These are phyloP conservation scores for Neltuma alba DNA, from an alignment of 306 rosid species.

Conservation along the genomic window DNA sequence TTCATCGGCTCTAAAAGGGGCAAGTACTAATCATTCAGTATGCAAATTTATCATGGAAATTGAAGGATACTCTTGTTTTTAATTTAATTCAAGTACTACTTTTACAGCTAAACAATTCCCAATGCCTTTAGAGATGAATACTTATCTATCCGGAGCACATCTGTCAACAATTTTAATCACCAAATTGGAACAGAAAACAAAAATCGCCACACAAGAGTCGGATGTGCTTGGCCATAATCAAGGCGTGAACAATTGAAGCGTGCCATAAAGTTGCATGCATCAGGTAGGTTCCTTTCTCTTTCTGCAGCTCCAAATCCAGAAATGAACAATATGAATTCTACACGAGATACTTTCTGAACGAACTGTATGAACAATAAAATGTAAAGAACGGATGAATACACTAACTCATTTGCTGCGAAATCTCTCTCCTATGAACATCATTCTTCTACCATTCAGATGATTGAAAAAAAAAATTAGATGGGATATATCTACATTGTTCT, in stretches of 20 bases:
- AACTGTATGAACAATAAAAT: conserved; percentile 32
- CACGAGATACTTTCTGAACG: not conserved
- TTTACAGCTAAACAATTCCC: not conserved
- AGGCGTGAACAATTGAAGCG: not conserved
- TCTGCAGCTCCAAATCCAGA: not conserved
- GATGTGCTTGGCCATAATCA: not conserved
- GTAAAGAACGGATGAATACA: conserved; percentile 7
- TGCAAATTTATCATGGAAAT: not conserved
- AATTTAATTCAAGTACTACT: not conserved
- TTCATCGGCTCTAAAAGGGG: not conserved
- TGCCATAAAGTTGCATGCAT: not conserved
- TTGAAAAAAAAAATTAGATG: conserved; percentile 30
- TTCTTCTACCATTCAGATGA: conserved; percentile 16
- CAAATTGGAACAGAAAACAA: not conserved
- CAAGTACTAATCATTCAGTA: not conserved
- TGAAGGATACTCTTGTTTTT: not conserved
- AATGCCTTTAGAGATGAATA: too few relatives aligned
- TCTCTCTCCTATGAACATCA: conserved; percentile 33
- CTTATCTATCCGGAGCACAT: not conserved
- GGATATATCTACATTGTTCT: conserved; percentile 37
- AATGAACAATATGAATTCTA: not conserved
- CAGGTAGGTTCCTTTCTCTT: not conserved
- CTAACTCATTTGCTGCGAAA: conserved; percentile 14
- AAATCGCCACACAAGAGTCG: not conserved
- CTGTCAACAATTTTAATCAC: not conserved